Conservation (phyloP, 75 land plant genomes). For the Selaginella tamariscina region DNA sequence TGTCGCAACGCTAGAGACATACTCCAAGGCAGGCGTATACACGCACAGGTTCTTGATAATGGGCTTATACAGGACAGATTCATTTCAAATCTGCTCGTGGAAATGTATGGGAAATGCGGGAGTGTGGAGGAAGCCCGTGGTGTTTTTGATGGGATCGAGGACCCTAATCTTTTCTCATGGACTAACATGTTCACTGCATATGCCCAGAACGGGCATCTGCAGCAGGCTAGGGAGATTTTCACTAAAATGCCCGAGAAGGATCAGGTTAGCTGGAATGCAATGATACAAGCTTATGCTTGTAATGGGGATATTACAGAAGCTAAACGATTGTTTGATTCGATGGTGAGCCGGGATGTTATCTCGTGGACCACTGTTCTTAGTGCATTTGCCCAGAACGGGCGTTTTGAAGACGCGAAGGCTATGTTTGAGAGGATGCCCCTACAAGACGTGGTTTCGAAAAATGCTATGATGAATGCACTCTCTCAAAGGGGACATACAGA, state of each 20-base stretch:
- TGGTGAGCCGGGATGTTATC: not conserved
- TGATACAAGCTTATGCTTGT: not conserved
- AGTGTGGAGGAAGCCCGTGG: slow-evolving; percentile 4
- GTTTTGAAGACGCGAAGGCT: not conserved
- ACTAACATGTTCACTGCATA: not conserved
- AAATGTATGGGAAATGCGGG: slow-evolving; percentile 13
- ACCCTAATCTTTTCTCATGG: slow-evolving; percentile 8
- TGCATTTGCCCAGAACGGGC: not conserved
- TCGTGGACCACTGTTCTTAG: not conserved
- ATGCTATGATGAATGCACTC: not conserved
- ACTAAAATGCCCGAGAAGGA: not conserved
- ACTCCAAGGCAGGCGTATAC: not conserved
- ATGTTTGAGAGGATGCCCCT: not conserved
- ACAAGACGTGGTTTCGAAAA: not conserved
- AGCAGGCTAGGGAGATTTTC: not conserved
- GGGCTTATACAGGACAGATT: not conserved
- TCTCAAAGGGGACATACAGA: not conserved
- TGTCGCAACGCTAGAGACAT: not conserved
- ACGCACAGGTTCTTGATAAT: not conserved
- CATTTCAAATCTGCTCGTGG: not conserved
- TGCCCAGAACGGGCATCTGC: slow-evolving; percentile 1
- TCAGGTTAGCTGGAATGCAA: slow-evolving; percentile 1
- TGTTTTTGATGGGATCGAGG: slow-evolving; percentile 3
- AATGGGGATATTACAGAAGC: not conserved
- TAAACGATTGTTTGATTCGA: not conserved